These are phyloP conservation scores for Aureobasidium sp. DNA, from an alignment of 2,329 filamentous ascomycete species.

Conservation along the genomic window DNA sequence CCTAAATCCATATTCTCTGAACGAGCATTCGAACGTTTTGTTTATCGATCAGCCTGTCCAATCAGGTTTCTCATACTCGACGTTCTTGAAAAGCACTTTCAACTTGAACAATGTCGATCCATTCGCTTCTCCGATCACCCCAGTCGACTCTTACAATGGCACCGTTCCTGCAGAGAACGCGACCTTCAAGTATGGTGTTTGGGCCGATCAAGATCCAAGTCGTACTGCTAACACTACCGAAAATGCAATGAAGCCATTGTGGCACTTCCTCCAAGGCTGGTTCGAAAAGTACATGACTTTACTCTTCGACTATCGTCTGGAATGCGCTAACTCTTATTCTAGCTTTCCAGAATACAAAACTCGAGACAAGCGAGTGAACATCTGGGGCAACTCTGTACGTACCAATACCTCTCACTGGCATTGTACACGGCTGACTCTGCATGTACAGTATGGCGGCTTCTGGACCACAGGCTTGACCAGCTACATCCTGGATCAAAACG, in stretches of 20 bases:
- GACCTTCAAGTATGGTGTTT: slow-evolving; percentile 21
- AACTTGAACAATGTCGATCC: slow-evolving; percentile 34
- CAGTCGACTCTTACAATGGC: slow-evolving; percentile 16
- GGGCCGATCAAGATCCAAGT: slow-evolving; percentile 16
- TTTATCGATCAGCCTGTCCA: slow-evolving; percentile 34
- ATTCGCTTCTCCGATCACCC: slow-evolving; percentile 22
- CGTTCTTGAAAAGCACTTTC: slow-evolving; percentile 51
- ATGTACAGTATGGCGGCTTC: slow-evolving; percentile 39
- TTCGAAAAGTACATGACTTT: slow-evolving; percentile 13
- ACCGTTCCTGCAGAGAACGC: slow-evolving; percentile 18
- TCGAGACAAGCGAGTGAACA: background rate
- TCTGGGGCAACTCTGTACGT: background rate
- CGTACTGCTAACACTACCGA: slow-evolving; percentile 31
- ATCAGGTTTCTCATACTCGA: slow-evolving; percentile 36
- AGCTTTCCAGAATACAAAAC: background rate
- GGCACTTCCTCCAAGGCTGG: slow-evolving; percentile 48
- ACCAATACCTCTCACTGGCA: accelerated
- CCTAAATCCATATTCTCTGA: slow-evolving; percentile 38
- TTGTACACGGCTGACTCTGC: slow-evolving; percentile 11
- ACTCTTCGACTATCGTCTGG: too few species aligned
- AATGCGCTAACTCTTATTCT: background rate
- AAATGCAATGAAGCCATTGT: slow-evolving; percentile 43
- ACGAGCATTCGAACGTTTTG: slow-evolving; percentile 33
- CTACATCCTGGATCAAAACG: slow-evolving; percentile 52
- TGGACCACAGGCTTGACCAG: slow-evolving; percentile 56